Evolutionary conservation across 352 stramenopile species (phyloP).

Genomic region (Phytopythium aichiense): DNA sequence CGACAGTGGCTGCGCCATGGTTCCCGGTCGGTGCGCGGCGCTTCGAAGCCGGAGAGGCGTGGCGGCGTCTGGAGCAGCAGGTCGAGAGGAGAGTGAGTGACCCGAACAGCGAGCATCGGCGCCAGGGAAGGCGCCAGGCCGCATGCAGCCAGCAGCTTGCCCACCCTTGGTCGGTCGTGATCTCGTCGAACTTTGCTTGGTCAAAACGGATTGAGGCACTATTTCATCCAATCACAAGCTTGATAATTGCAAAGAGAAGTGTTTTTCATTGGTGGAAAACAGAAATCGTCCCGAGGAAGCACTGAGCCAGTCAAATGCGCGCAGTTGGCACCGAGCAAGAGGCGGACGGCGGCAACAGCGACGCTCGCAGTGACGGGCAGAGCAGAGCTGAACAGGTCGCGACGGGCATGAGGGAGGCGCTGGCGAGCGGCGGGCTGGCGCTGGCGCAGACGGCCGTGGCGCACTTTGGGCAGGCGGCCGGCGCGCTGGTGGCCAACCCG

Average conservation of each 20-base stretch:
- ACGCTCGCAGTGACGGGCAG: too few species aligned
- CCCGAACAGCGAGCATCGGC: neutral
- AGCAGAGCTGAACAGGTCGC: neutral
- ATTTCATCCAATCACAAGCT: neutral
- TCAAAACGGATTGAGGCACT: neutral
- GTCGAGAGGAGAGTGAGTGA: neutral
- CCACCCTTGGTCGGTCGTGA: too few species aligned
- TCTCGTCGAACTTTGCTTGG: too few species aligned
- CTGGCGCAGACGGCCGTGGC: conserved; percentile 65
- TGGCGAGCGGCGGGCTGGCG: conserved; percentile 37
- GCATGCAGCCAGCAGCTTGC: neutral
- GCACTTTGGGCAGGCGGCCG: conserved; percentile 42
- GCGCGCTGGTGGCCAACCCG: conserved; percentile 30
- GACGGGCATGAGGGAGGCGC: conserved; percentile 36
- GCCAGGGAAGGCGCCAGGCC: neutral
- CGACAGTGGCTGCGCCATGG: conserved; percentile 72
- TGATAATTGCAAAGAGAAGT: neutral
- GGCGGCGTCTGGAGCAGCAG: neutral
- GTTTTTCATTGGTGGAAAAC: too few species aligned
- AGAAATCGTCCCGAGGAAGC: too few species aligned
- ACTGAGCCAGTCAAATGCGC: too few species aligned
- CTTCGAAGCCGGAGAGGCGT: neutral
- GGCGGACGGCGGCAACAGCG: too few species aligned
- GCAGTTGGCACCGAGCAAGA: too few species aligned
- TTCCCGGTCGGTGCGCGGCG: neutral